Conservation (phyloP, 768 basidiomycete species). For the Hericium coralloides region DNA sequence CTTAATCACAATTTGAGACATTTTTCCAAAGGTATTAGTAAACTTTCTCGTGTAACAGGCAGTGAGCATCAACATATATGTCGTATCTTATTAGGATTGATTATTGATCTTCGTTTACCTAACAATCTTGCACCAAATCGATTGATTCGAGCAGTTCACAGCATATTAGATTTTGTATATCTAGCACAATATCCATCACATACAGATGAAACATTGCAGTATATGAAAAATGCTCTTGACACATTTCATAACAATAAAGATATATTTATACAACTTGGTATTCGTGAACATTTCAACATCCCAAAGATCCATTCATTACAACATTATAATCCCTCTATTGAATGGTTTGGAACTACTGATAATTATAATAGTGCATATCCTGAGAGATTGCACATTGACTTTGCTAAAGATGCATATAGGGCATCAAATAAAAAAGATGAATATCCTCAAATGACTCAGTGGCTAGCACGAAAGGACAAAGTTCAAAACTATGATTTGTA, state of each 20-base stretch:
- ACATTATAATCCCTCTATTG: constrained; percentile 14
- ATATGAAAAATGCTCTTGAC: constrained; percentile 5
- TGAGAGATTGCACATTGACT: constrained; percentile 10
- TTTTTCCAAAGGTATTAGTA: constrained; percentile 17
- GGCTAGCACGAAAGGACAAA: background rate
- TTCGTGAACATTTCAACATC: constrained; percentile 15
- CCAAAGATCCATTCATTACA: constrained; percentile 16
- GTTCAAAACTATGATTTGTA: background rate
- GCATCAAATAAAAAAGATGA: constrained; percentile 1
- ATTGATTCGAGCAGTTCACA: constrained; percentile 13
- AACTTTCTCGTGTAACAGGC: constrained; percentile 14
- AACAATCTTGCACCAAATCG: background rate
- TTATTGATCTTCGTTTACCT: constrained; percentile 13
- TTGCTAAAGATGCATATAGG: too few species aligned
- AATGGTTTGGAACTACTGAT: constrained; percentile 55
- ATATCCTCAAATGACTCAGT: background rate
- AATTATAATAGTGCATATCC: constrained; percentile 12
- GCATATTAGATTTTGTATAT: constrained; percentile 19
- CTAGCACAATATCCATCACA: constrained; percentile 17
- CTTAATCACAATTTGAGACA: constrained; percentile 16
- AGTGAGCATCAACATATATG: constrained; percentile 18
- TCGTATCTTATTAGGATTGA: constrained; percentile 14
- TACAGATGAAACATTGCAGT: constrained; percentile 2
- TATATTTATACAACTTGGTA: constrained; percentile 17
- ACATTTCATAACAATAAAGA: constrained; percentile 17